These are phyloP conservation scores for Mycena chlorophos DNA, from an alignment of 768 basidiomycete species.

Conservation along the genomic window DNA sequence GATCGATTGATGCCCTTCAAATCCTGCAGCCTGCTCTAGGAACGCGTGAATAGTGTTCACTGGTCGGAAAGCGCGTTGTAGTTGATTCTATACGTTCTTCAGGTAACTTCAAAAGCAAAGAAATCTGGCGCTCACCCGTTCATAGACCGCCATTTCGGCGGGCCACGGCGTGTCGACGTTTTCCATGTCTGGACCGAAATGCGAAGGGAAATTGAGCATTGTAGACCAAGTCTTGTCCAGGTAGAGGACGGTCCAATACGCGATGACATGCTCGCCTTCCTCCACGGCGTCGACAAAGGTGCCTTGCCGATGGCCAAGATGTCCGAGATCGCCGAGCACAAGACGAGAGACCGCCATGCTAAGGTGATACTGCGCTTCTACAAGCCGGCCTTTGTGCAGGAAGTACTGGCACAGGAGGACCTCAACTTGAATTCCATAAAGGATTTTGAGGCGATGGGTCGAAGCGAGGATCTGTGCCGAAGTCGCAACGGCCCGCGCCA, in stretches of 20 bases:
- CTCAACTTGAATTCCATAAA: slow-evolving; percentile 38
- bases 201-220: slow-evolving; percentile 28
- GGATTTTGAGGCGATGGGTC: slow-evolving; percentile 31
- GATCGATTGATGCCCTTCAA: not conserved
- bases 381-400: slow-evolving; percentile 38
- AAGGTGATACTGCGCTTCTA: slow-evolving; percentile 45
- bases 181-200: slow-evolving; percentile 25
- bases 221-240: slow-evolving; percentile 36
- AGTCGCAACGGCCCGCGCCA: slow-evolving; percentile 33
- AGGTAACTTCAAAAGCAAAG: not conserved
- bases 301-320: slow-evolving; percentile 24
- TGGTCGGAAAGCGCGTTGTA: not conserved
- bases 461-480: slow-evolving; percentile 30
- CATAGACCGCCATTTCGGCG: slow-evolving; percentile 17
- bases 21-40: not conserved
- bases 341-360: slow-evolving; percentile 37
- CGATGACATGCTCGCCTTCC: slow-evolving; percentile 36
- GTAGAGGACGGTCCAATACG: slow-evolving; percentile 38
- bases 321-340: slow-evolving; percentile 10
- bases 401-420: slow-evolving; percentile 47
- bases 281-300: slow-evolving; percentile 31
- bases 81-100: slow-evolving; percentile 12
- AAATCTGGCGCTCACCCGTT: slow-evolving; percentile 13
- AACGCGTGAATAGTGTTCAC: slow-evolving; percentile 6
- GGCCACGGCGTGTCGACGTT: slow-evolving; percentile 44